These are phyloP conservation scores for Flaveria brownii DNA, from an alignment of 129 eudicot genomes.

Conservation along the genomic window DNA sequence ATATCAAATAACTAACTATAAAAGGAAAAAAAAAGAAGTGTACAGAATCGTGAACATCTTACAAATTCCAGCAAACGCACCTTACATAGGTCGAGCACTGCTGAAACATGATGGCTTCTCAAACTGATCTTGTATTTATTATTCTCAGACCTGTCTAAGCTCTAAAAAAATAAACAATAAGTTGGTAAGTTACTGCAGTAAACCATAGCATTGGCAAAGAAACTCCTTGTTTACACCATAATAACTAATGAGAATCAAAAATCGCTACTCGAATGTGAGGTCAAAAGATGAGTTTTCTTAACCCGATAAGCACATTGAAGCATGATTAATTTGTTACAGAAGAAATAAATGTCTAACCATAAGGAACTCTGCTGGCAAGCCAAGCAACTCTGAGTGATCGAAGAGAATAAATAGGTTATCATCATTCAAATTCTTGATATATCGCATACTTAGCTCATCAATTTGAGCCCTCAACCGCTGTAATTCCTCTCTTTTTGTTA, in stretches of 20 bases:
- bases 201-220: slow-evolving; percentile 15
- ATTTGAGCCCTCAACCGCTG: slow-evolving; percentile 69
- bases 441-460: slow-evolving; percentile 70
- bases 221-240: not conserved
- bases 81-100: slow-evolving; percentile 81
- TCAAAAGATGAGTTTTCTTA: slow-evolving; percentile 1
- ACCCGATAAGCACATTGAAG: slow-evolving; percentile 19
- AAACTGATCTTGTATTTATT: slow-evolving; percentile 61
- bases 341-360: slow-evolving; percentile 40
- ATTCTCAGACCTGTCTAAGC: slow-evolving; percentile 61
- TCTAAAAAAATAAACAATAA: slow-evolving; percentile 45
- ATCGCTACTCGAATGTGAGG: slow-evolving; percentile 9
- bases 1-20: not conserved
- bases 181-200: not conserved
- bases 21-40: not conserved
- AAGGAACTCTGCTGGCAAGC: slow-evolving; percentile 74
- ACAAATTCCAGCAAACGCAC: slow-evolving; percentile 38
- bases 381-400: slow-evolving; percentile 66
- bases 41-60: slow-evolving; percentile 3
- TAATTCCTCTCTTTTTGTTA: slow-evolving; percentile 77
- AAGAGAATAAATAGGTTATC: slow-evolving; percentile 62
- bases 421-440: slow-evolving; percentile 67
- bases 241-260: slow-evolving; percentile 14
- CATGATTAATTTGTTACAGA: slow-evolving; percentile 9
- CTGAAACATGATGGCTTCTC: slow-evolving; percentile 81